These are phyloP conservation scores for Talaromyces sp. DNA, from an alignment of 2,329 filamentous ascomycete species.

Conservation along the genomic window DNA sequence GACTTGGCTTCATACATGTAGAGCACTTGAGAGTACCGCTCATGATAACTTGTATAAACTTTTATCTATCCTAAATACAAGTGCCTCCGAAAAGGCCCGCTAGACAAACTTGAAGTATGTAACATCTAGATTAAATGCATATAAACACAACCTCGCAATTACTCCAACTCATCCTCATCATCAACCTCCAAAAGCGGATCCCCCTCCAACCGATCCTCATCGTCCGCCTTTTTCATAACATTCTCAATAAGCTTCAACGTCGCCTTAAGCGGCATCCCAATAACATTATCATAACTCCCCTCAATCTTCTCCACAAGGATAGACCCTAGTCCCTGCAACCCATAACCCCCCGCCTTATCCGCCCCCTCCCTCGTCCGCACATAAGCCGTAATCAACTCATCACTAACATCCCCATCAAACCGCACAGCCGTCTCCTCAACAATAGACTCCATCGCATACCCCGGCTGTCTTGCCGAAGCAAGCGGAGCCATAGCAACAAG, in stretches of 20 bases:
- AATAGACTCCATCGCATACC: constrained; percentile 77
- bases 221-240: constrained; percentile 75
- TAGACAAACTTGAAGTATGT: background rate
- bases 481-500: constrained; percentile 82
- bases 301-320: constrained; percentile 88
- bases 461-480: constrained; percentile 77
- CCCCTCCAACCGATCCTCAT: constrained; percentile 58
- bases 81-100: constrained; percentile 1
- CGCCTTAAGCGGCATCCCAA: constrained; percentile 80
- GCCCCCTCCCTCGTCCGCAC: constrained; percentile 79
- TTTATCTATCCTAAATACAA: constrained; percentile 17
- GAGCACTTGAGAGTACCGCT: background rate
- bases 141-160: background rate
- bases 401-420: constrained; percentile 74
- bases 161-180: constrained; percentile 25
- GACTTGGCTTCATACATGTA: too few relatives aligned
- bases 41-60: constrained; percentile 1
- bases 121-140: background rate
- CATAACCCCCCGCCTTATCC: constrained; percentile 96
- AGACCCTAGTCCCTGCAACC: constrained; percentile 83
- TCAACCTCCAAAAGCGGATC: constrained; percentile 47
- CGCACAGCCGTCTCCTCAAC: constrained; percentile 91
- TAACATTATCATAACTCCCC: constrained; percentile 89
- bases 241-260: constrained; percentile 83
- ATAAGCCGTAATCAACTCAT: constrained; percentile 77